phyloP scores from a whole-genome alignment of 768 basidiomycete species.

The Xerocomellus intermedius region DNA sequence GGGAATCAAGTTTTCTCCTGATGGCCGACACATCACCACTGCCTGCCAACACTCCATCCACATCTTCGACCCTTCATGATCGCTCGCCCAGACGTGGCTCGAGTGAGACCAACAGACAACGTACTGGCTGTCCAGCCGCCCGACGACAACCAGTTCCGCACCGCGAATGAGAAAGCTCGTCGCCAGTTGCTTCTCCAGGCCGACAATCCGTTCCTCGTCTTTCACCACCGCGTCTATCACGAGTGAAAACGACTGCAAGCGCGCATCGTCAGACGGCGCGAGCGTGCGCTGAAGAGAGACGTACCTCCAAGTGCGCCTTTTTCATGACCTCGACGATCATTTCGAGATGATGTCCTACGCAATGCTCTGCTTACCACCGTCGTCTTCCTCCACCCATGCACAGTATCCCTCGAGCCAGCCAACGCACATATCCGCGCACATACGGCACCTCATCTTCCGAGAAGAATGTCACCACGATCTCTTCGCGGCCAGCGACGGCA shows the following conservation, averaged over 20 bases:
- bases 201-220: conserved; percentile 62
- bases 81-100: too few species aligned
- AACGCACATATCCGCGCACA: conserved; percentile 72
- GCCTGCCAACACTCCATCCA: neutral
- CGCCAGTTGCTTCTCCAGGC: conserved; percentile 73
- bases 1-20: too few species aligned
- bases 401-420: conserved; percentile 69
- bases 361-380: conserved; percentile 84
- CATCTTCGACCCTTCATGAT: neutral
- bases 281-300: conserved; percentile 18
- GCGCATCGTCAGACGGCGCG: neutral
- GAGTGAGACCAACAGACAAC: too few species aligned
- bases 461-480: conserved; percentile 80
- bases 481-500: conserved; percentile 73
- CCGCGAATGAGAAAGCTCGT: conserved; percentile 80
- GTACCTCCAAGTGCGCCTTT: conserved; percentile 73
- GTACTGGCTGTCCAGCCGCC: conserved; percentile 62
- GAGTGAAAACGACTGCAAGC: conserved; percentile 70
- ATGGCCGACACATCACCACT: too few species aligned
- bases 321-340: conserved; percentile 66
- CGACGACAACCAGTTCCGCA: conserved; percentile 79
- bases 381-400: conserved; percentile 84
- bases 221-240: conserved; percentile 67
- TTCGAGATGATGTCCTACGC: conserved; percentile 84
- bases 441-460: conserved; percentile 83